Evolutionary conservation across 371 early-diverging fungal genomes (phyloP).

Genomic region (Apophysomyces variabilis): DNA sequence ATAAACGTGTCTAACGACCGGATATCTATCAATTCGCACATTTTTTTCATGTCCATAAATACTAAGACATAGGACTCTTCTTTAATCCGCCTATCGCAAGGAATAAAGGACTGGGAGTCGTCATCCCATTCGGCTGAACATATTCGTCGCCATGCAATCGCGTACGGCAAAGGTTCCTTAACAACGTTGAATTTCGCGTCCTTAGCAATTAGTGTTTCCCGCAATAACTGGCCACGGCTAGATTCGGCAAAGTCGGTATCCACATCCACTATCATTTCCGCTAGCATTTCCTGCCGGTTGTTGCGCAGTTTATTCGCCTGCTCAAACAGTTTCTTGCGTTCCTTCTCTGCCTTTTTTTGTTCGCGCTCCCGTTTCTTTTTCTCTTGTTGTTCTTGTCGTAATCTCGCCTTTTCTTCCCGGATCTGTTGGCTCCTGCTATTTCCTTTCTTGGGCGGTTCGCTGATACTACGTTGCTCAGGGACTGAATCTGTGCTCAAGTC

Average conservation of each 20-base stretch:
- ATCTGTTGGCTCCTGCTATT: slow-evolving; percentile 19
- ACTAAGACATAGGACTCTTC: slow-evolving; percentile 49
- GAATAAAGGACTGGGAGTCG: slow-evolving; percentile 48
- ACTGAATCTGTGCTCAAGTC: not conserved
- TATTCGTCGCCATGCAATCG: slow-evolving; percentile 56
- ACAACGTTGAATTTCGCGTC: slow-evolving; percentile 21
- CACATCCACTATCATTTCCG: slow-evolving; percentile 62
- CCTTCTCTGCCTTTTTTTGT: slow-evolving; percentile 48
- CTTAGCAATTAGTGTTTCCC: slow-evolving; percentile 5
- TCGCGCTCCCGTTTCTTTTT: slow-evolving; percentile 29
- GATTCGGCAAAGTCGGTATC: slow-evolving; percentile 33
- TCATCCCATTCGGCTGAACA: slow-evolving; percentile 57
- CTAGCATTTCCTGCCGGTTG: slow-evolving; percentile 43
- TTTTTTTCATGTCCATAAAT: slow-evolving; percentile 37
- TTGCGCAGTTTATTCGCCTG: slow-evolving; percentile 44
- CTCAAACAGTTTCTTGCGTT: slow-evolving; percentile 35
- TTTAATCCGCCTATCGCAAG: slow-evolving; percentile 42
- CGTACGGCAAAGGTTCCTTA: slow-evolving; percentile 23
- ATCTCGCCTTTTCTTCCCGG: slow-evolving; percentile 20
- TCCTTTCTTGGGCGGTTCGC: slow-evolving; percentile 21
- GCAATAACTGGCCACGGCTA: slow-evolving; percentile 18
- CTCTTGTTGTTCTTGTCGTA: slow-evolving; percentile 20
- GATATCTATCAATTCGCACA: slow-evolving; percentile 37
- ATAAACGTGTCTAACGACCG: slow-evolving; percentile 26
- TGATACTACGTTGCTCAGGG: not conserved